phyloP scores from a whole-genome alignment of 2,329 filamentous ascomycete genomes.

The Furcasterigmium sp. region DNA sequence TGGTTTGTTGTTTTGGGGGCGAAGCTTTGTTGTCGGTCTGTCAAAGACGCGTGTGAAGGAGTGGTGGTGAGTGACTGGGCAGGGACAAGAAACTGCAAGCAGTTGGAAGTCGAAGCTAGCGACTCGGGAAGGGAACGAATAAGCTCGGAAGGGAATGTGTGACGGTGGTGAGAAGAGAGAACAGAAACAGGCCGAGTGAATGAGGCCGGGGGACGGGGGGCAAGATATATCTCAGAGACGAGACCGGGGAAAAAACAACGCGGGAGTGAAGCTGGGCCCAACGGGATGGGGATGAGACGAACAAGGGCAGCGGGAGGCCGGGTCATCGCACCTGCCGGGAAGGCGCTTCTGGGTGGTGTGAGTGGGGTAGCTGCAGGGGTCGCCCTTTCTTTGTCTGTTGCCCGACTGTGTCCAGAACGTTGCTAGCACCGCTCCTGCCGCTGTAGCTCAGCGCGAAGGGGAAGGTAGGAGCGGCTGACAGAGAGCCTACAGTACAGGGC shows the following conservation, averaged over 20 bases:
- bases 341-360: constrained; percentile 1
- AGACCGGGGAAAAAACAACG: constrained; percentile 5
- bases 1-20: too few relatives aligned
- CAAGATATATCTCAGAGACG: constrained; percentile 4
- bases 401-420: too few relatives aligned
- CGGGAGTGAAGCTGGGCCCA: background rate
- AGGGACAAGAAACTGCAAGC: constrained; percentile 1
- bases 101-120: constrained; percentile 11
- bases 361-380: too few relatives aligned
- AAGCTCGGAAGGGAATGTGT: constrained; percentile 12
- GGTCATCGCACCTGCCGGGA: constrained; percentile 8
- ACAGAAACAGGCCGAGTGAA: constrained; percentile 12
- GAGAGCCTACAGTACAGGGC: too few relatives aligned
- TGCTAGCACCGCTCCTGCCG: too few relatives aligned
- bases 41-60: constrained; percentile 45
- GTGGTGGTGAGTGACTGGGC: constrained; percentile 17
- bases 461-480: too few relatives aligned
- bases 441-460: too few relatives aligned
- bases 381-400: too few relatives aligned
- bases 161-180: constrained; percentile 8
- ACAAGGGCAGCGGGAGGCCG: constrained; percentile 6
- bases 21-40: constrained; percentile 34
- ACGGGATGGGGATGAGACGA: background rate
- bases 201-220: constrained; percentile 8
- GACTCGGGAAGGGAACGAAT: constrained; percentile 4